Base-by-base conservation (phyloP, 2,329 filamentous ascomycete species). In the Colletotrichum karsti region DNA sequence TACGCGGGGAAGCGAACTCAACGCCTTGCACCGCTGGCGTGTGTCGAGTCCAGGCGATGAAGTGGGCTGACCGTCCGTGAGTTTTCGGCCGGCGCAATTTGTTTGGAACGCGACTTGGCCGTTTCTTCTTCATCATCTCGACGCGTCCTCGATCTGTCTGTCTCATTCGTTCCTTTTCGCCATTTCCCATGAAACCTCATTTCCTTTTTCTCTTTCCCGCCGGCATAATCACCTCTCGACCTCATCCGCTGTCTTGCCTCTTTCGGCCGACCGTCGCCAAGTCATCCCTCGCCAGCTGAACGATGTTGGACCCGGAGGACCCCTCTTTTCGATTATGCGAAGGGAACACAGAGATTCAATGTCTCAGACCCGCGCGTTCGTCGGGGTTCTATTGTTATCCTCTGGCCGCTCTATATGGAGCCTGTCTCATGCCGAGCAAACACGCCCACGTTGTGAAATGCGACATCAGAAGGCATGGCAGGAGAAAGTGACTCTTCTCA, bases 1-100 rank as follows among this genome's bases (percentile, higher is more conserved):
- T 67, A 67, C 58, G 63, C 50, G 58, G 63, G 63, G 59, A 63
- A 67, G 37, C 50, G 35, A 44, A 50, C 8, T 30, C 33, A 9
- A 44, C 59, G 53, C 53, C 64, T 28, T 39, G 39, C 44, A 22
- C 13, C 46, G 9, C 26, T 64, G 53, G 60, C 64, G 53, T 64
- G 64, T 54, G 26, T 54, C 53, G 53, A 63, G 22, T 46, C 60
- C 46, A 53, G 18, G 44, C 20, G 51, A 24, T 63, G 30, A 50
- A n/a, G 37, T 63, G 42, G 51, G 44, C 60, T 65, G 65, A 65
- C 44, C 53, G 51, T 50, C 50, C 33, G 50, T 56, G 48, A 48
- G 50, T 50, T 46, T 46, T 54, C 22, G 22, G 15, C 53, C 30
- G 22, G 41, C 42, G 15, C 39, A 58, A 42, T 46, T 18, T 54